Conservation (phyloP, 768 basidiomycete species). For the Scleroderma bovista region DNA sequence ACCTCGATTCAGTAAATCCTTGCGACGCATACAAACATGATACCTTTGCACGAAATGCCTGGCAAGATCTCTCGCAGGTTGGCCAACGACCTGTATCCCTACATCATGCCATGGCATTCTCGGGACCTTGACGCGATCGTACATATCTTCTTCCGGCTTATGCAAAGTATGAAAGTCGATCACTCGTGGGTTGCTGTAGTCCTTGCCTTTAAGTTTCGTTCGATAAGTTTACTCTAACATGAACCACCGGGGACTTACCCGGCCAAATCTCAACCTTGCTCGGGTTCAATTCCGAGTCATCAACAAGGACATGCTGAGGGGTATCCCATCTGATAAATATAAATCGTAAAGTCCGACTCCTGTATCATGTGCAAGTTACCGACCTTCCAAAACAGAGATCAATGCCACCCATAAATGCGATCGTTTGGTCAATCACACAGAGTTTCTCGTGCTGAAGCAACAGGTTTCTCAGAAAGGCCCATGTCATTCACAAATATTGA, state of each 20-base stretch:
- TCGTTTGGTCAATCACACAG: conserved; percentile 94
- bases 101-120: conserved; percentile 99
- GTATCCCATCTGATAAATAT: conserved; percentile 78
- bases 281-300: conserved; percentile 64
- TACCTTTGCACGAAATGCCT: conserved; percentile 93
- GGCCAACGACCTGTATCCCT: conserved; percentile 91
- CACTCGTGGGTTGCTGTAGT: conserved; percentile 88
- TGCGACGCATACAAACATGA: conserved; percentile 4
- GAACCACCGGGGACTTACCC: conserved; percentile 37
- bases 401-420: conserved; percentile 97
- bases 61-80: conserved; percentile 90
- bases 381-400: conserved; percentile 90
- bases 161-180: conserved; percentile 79
- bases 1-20: conserved; percentile 3
- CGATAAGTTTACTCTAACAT: neutral
- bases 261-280: conserved; percentile 80
- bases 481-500: neutral
- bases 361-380: conserved; percentile 1
- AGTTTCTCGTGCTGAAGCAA: conserved; percentile 84
- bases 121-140: conserved; percentile 82
- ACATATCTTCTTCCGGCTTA: conserved; percentile 94
- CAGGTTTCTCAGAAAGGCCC: neutral
- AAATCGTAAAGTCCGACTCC: neutral
- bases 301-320: conserved; percentile 83
- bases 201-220: conserved; percentile 59